Evolutionary conservation across 257 asterid genomes (phyloP), one percentile per base, ranked within the genome.

Genomic region (Solanum pennellii): DNA sequence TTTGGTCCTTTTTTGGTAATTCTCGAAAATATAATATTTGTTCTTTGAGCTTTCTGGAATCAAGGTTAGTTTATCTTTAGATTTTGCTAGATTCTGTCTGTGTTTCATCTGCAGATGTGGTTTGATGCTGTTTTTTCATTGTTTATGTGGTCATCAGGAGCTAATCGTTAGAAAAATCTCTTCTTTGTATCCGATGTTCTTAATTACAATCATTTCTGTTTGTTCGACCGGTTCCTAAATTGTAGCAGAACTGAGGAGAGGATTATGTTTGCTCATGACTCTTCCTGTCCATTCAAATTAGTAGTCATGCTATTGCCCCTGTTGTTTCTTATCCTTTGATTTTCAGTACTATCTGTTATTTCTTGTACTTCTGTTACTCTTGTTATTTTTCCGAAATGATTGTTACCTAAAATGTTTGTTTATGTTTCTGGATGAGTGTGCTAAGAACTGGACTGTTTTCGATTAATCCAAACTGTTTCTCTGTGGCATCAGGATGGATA

Each of bases 401-500:
- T 39, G 25, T 62, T 62, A 62, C 71, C 71, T 62, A 11, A n/a
- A n/a, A n/a, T n/a, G 15, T n/a, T 65, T n/a, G 33, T 59, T 41
- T 27, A 27, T 41, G 37, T 85, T 65, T 65, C 18, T 65, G 72
- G 72, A n/a, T 65, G 33, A 65, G 33, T 15, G 31, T 65, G 72
- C 3, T 65, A 65, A 65, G 33, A 65, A 65, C 33, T n/a, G 31
- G 33, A 33, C 16, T 5, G 33, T 65, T 75, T 56, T 83, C 45
- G 7, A 39, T 49, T 68, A 79, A 47, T 76, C 59, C 23, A 74
- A 14, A 71, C 16, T 62, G 23, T 16, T 77, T 84, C 56, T 89
- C 52, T 80, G 66, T 86, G 83, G 33, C 87, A 82, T 86, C 89
- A 92, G 92, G 91, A 93, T 92, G 96, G 73, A 89, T 21, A 86